Evolutionary conservation across 352 stramenopile genomes (phyloP).

Genomic region (Pythium pyrilobum): DNA sequence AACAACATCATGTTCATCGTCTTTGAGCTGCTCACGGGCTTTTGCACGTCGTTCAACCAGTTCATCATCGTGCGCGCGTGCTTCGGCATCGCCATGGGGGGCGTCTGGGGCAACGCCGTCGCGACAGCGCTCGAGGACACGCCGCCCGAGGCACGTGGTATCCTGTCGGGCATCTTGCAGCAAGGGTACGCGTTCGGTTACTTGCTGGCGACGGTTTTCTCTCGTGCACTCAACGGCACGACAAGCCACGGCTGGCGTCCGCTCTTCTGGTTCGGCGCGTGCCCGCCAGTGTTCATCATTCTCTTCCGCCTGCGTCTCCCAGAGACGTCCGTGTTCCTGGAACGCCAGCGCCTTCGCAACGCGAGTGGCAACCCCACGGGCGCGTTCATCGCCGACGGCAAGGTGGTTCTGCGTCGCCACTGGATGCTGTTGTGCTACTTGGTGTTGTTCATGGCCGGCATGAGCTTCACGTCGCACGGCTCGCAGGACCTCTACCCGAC

Average conservation of each 20-base stretch:
- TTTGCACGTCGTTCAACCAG: neutral
- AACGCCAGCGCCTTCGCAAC: constrained; percentile 7
- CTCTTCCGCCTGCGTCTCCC: constrained; percentile 22
- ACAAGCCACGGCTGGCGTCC: constrained; percentile 35
- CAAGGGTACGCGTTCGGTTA: constrained; percentile 44
- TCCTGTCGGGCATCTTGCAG: constrained; percentile 44
- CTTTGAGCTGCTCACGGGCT: neutral
- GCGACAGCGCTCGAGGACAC: constrained; percentile 37
- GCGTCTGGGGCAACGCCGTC: constrained; percentile 35
- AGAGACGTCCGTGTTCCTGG: constrained; percentile 11
- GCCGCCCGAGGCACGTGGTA: constrained; percentile 26
- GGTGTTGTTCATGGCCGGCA: constrained; percentile 36
- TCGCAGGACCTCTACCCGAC: constrained; percentile 50
- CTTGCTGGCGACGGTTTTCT: constrained; percentile 29
- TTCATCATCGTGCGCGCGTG: constrained; percentile 24
- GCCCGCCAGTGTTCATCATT: constrained; percentile 38
- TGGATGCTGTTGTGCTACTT: constrained; percentile 39
- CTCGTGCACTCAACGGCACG: constrained; percentile 27
- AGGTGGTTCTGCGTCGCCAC: constrained; percentile 32
- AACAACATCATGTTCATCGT: constrained; percentile 8
- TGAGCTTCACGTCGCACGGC: constrained; percentile 46
- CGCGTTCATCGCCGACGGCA: constrained; percentile 34
- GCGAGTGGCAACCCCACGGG: constrained; percentile 23
- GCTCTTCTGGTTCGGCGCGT: constrained; percentile 39
- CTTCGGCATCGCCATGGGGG: constrained; percentile 38